Base-by-base conservation (phyloP, 192 early-diverging fungal species). In the Gaertneriomyces sp. region DNA sequence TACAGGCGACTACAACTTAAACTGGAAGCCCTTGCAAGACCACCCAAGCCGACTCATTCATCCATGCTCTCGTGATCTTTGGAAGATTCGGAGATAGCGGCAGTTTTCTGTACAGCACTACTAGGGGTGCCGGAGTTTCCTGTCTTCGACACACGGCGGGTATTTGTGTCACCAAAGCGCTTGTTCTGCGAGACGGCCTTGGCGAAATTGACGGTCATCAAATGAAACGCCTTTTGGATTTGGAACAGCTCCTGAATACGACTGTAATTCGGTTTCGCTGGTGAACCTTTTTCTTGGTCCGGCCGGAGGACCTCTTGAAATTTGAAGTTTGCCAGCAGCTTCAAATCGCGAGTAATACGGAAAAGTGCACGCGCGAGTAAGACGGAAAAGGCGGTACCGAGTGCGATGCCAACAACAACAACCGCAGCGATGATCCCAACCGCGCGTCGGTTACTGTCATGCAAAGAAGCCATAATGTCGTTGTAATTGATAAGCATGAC, bases 151-250 rank as follows among this genome's bases (percentile, higher is more conserved):
- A 33, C 25, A 33, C 25, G 25, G 25, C 25, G 25, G 25, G 25
- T 33, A 33, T 33, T 33, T 33, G 25, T 33, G 25, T 60, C 58
- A 12, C 58, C 58, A 52, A 63, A 63, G 10, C 61, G 61, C 47
- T 33, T 63, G 58, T 60, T 60, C 43, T 63, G 61, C 7, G 45
- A 53, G 39, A 63, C 61, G 47, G 61, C 61, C 11, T n/a, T 52
- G 47, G 61, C 61, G 33, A 63, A 63, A 33, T 47, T 63, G 14
- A 63, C 61, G 33, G 49, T 52, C 61, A 63, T 63, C 49, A 43
- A 19, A 47, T 63, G 58, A 4, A 60, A 60, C 1, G 58, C 58
- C 14, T 45, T 10, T 43, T 60, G 58, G 41, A 60, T 60, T n/a
- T 63, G 44, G 47, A 14, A 63, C 43, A 63, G 61, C 51, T 63